These are phyloP conservation scores for Brassica incana DNA, from an alignment of 345 rosid genomes.

Conservation along the genomic window DNA sequence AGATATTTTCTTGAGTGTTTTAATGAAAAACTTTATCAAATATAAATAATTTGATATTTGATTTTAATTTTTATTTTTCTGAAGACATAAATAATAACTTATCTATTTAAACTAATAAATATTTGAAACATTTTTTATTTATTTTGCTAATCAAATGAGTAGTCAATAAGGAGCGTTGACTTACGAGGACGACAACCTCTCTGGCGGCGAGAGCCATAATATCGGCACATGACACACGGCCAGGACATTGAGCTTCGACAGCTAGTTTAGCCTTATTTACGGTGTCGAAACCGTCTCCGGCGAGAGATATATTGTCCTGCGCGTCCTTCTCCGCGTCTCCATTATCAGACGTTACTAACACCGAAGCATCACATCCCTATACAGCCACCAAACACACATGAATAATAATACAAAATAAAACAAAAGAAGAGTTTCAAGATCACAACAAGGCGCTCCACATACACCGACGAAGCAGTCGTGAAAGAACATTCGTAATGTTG, in stretches of 20 bases:
- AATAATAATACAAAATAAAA: neutral
- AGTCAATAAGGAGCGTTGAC: neutral
- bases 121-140: neutral
- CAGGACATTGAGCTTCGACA: conserved; percentile 67
- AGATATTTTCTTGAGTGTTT: no score
- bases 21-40: no score
- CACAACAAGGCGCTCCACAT: neutral
- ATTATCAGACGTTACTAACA: conserved; percentile 61
- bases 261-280: conserved; percentile 67
- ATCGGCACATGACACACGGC: conserved; percentile 85
- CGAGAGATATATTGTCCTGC: conserved; percentile 69
- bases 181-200: conserved; percentile 81
- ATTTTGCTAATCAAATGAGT: neutral
- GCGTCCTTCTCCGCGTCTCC: conserved; percentile 91
- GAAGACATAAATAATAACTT: no score
- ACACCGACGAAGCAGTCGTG: conserved; percentile 92
- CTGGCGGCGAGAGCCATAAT: conserved; percentile 74
- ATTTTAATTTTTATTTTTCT: no score
- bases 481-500: conserved; percentile 83
- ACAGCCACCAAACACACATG: conserved; percentile 8
- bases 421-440: neutral
- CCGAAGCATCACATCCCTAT: conserved; percentile 90
- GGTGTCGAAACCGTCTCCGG: conserved; percentile 94
- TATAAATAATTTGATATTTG: no score
- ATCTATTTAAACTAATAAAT: no score